Conservation (phyloP, 2,329 filamentous ascomycete genomes). For the Pseudodiploospora longispora region DNA sequence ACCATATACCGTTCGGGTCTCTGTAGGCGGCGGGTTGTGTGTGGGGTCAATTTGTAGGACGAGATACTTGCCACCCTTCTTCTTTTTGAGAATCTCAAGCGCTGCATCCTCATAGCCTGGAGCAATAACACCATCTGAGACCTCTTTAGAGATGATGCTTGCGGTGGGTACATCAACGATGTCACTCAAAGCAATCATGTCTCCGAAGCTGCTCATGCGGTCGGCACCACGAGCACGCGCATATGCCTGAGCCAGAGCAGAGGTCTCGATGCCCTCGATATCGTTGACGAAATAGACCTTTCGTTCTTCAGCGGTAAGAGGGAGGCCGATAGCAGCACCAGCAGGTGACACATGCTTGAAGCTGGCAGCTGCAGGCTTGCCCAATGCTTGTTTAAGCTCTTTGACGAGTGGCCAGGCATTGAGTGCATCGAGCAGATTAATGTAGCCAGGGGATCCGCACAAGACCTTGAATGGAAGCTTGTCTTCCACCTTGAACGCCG, state of each 20-base stretch:
- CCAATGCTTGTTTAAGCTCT: constrained; percentile 84
- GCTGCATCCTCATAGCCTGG: constrained; percentile 79
- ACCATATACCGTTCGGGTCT: constrained; percentile 84
- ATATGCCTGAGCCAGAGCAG: constrained; percentile 85
- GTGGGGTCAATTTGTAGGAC: constrained; percentile 89
- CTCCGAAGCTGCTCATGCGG: constrained; percentile 97
- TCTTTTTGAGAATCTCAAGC: constrained; percentile 87
- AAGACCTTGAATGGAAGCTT: constrained; percentile 92
- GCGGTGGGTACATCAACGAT: constrained; percentile 87
- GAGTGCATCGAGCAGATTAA: constrained; percentile 92
- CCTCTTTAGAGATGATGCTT: constrained; percentile 95
- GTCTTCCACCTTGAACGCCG: constrained; percentile 66
- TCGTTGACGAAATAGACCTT: constrained; percentile 99
- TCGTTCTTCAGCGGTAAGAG: constrained; percentile 77
- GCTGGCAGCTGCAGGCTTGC: constrained; percentile 83
- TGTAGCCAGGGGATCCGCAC: constrained; percentile 83
- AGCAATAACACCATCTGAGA: constrained; percentile 93
- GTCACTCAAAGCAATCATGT: constrained; percentile 89
- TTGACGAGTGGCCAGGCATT: constrained; percentile 97
- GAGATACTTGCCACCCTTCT: constrained; percentile 96
- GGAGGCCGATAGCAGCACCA: constrained; percentile 87
- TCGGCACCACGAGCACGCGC: constrained; percentile 92
- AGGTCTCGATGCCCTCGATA: constrained; percentile 80
- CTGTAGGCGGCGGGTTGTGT: constrained; percentile 72
- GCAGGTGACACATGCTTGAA: constrained; percentile 99